Evolutionary conservation across 1,284 basidiomycete species (phyloP).

Genomic region (Gymnopus androsaceus): DNA sequence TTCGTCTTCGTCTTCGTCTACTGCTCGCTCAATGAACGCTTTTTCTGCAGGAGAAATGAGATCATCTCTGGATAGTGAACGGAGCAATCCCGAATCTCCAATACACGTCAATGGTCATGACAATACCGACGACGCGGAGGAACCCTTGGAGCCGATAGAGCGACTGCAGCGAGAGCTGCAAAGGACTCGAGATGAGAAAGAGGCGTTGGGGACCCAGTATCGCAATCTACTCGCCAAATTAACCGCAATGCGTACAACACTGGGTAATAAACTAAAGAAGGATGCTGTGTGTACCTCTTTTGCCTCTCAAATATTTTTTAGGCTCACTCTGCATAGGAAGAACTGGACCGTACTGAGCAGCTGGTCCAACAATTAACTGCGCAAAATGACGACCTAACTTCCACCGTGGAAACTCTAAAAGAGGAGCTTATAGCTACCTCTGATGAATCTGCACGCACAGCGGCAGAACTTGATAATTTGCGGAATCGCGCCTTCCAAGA

Average conservation of each 20-base stretch:
- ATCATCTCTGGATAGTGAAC: conserved; percentile 36
- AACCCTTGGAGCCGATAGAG: conserved; percentile 47
- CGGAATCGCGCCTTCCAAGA: conserved; percentile 63
- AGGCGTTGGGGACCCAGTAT: conserved; percentile 83
- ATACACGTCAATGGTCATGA: conserved; percentile 25
- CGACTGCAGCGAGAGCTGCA: conserved; percentile 61
- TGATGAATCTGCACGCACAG: conserved; percentile 70
- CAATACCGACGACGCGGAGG: conserved; percentile 29
- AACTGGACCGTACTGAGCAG: conserved; percentile 88
- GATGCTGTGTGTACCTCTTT: conserved; percentile 78
- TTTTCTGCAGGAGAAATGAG: conserved; percentile 7
- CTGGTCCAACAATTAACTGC: conserved; percentile 74
- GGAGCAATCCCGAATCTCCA: conserved; percentile 27
- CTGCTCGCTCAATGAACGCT: not conserved
- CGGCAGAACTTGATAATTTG: conserved; percentile 68
- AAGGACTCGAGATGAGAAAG: conserved; percentile 78
- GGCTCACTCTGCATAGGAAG: conserved; percentile 67
- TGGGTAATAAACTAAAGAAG: conserved; percentile 93
- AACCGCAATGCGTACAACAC: conserved; percentile 88
- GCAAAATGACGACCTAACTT: conserved; percentile 73
- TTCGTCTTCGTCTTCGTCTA: not conserved
- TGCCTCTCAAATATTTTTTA: conserved; percentile 8
- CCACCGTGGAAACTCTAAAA: conserved; percentile 75
- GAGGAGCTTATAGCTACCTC: conserved; percentile 75
- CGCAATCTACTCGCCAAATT: conserved; percentile 85